Percentiles rank a stretch among this genome's conserved stretches.
Evolutionary conservation across 768 basidiomycete species (phyloP).

Genomic region (Phanerochaete carnosa): DNA sequence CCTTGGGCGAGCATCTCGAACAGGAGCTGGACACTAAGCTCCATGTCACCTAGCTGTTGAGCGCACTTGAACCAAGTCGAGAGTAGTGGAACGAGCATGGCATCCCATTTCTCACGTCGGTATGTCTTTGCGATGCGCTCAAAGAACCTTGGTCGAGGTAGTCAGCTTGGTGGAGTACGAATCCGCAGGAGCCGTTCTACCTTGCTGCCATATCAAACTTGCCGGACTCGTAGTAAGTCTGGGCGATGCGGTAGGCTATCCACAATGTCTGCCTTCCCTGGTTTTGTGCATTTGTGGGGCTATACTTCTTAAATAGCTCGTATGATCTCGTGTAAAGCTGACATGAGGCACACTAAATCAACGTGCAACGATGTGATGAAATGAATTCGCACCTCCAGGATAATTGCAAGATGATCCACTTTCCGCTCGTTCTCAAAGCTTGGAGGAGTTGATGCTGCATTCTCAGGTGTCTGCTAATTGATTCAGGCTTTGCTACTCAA

Average conservation of each 20-base stretch:
- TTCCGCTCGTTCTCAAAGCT: slow-evolving; percentile 89
- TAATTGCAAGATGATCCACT: slow-evolving; percentile 80
- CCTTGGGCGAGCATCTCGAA: slow-evolving; percentile 83
- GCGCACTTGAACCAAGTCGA: slow-evolving; percentile 82
- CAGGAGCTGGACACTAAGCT: slow-evolving; percentile 70
- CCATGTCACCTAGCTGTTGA: slow-evolving; percentile 72
- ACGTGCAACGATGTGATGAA: background rate
- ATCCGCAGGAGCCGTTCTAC: slow-evolving; percentile 36
- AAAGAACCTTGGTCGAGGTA: slow-evolving; percentile 63
- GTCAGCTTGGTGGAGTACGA: background rate
- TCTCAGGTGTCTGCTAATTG: background rate
- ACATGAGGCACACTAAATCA: background rate
- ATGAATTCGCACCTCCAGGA: slow-evolving; percentile 66
- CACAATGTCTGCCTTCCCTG: slow-evolving; percentile 83
- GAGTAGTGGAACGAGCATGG: slow-evolving; percentile 72
- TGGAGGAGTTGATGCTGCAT: slow-evolving; percentile 40
- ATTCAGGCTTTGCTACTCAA: background rate
- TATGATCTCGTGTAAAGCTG: slow-evolving; percentile 94
- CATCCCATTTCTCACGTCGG: slow-evolving; percentile 77
- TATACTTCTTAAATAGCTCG: slow-evolving; percentile 84
- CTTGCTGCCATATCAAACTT: slow-evolving; percentile 88
- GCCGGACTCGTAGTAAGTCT: slow-evolving; percentile 74
- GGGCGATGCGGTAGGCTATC: slow-evolving; percentile 88
- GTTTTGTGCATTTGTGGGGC: slow-evolving; percentile 38
- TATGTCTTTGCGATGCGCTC: slow-evolving; percentile 90